These are phyloP conservation scores for Scorias spongiosa DNA, from an alignment of 2,329 filamentous ascomycete genomes.

Conservation along the genomic window DNA sequence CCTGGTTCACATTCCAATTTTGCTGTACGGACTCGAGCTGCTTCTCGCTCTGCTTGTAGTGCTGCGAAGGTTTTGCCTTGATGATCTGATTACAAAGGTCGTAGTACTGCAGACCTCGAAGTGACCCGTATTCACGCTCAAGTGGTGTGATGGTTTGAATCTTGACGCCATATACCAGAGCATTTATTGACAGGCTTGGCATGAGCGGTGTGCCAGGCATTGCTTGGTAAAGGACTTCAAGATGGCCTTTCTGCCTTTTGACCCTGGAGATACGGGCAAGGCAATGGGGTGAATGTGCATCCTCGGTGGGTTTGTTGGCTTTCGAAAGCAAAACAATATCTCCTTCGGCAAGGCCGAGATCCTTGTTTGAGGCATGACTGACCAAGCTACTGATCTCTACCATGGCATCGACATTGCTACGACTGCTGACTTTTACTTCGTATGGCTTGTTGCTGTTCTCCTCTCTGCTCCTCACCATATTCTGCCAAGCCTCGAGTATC, in stretches of 20 bases:
- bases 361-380: slow-evolving; percentile 52
- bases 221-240: slow-evolving; percentile 78
- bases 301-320: slow-evolving; percentile 51
- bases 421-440: slow-evolving; percentile 73
- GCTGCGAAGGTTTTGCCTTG: slow-evolving; percentile 74
- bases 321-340: slow-evolving; percentile 81
- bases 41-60: slow-evolving; percentile 65
- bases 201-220: slow-evolving; percentile 35
- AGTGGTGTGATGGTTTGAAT: slow-evolving; percentile 88
- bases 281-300: slow-evolving; percentile 57
- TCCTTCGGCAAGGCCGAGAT: slow-evolving; percentile 61
- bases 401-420: slow-evolving; percentile 82
- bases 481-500: slow-evolving; percentile 88
- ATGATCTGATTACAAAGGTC: slow-evolving; percentile 89
- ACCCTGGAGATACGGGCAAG: slow-evolving; percentile 70
- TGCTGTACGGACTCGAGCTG: slow-evolving; percentile 52
- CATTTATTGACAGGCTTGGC: slow-evolving; percentile 46
- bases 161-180: slow-evolving; percentile 59
- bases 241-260: slow-evolving; percentile 61
- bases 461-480: slow-evolving; percentile 78
- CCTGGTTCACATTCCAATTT: slow-evolving; percentile 72
- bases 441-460: slow-evolving; percentile 69
- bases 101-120: slow-evolving; percentile 86
- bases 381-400: slow-evolving; percentile 81
- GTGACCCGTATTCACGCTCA: slow-evolving; percentile 84